phyloP scores from a whole-genome alignment of 2,329 filamentous ascomycete genomes.

The Rhytidhysteron rufulum region DNA sequence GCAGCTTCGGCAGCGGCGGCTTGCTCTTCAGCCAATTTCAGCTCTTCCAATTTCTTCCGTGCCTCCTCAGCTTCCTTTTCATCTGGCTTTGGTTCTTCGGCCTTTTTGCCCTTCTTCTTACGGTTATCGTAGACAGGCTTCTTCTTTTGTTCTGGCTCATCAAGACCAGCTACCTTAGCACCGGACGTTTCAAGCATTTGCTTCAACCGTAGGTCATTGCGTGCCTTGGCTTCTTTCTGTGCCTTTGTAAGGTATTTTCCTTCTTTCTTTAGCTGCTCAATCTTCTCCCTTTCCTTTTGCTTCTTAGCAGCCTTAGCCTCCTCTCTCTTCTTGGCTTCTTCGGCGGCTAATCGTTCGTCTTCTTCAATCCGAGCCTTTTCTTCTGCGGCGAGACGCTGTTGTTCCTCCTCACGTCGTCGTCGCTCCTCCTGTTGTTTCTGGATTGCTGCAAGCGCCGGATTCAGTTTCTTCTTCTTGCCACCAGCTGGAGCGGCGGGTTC shows the following conservation, averaged over 20 bases:
- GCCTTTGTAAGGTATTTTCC: conserved; percentile 84
- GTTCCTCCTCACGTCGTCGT: conserved; percentile 62
- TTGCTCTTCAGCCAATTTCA: conserved; percentile 53
- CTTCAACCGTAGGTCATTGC: conserved; percentile 74
- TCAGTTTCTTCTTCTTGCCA: conserved; percentile 87
- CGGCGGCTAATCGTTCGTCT: conserved; percentile 59
- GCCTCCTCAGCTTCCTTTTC: conserved; percentile 52
- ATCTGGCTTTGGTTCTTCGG: conserved; percentile 52
- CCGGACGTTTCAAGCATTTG: conserved; percentile 79
- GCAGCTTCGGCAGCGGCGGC: conserved; percentile 78
- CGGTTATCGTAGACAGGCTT: conserved; percentile 70
- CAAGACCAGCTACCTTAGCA: conserved; percentile 57
- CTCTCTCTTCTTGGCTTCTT: conserved; percentile 66
- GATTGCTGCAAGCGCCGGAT: conserved; percentile 65
- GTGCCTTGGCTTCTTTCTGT: conserved; percentile 76
- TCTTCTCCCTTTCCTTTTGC: conserved; percentile 80
- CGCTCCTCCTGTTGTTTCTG: conserved; percentile 82
- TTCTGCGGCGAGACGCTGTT: conserved; percentile 55
- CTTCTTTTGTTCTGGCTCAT: conserved; percentile 73
- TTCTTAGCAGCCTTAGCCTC: conserved; percentile 76
- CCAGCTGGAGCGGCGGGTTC: conserved; percentile 38
- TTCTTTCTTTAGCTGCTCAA: conserved; percentile 83
- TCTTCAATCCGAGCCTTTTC: conserved; percentile 64
- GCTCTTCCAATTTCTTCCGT: conserved; percentile 53
- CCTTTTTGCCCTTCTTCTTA: conserved; percentile 70